Percentiles rank a stretch among this genome's conserved stretches.
Conservation (phyloP, 1,139 yeast genomes). For the Candida frijolesensis region DNA sequence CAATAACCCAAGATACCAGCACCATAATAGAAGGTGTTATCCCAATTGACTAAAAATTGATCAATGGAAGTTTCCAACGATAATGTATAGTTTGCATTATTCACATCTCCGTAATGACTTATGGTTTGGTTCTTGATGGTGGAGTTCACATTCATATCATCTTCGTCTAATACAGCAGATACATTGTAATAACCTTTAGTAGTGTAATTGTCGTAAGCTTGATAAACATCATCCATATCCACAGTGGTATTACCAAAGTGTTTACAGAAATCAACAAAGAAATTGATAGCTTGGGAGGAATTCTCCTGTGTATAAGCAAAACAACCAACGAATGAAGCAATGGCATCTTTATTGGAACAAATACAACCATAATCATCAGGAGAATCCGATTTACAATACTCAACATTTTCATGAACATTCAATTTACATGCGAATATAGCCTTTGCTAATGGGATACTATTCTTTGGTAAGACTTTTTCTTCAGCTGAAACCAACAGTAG, state of each 20-base stretch:
- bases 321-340: slow-evolving; percentile 21
- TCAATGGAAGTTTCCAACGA: slow-evolving; percentile 13
- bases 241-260: slow-evolving; percentile 15
- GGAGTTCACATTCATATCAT: slow-evolving; percentile 13
- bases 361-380: slow-evolving; percentile 13
- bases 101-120: background rate
- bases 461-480: background rate
- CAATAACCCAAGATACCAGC: slow-evolving; percentile 50
- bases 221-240: slow-evolving; percentile 18
- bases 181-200: slow-evolving; percentile 19
- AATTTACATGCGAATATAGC: slow-evolving; percentile 9
- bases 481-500: background rate
- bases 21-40: slow-evolving; percentile 50
- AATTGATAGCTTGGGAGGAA: slow-evolving; percentile 8
- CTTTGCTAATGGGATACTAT: slow-evolving; percentile 5
- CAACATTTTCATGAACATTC: slow-evolving; percentile 13
- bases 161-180: slow-evolving; percentile 22
- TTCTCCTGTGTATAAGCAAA: slow-evolving; percentile 7
- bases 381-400: slow-evolving; percentile 14
- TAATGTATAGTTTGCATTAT: slow-evolving; percentile 3
- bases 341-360: slow-evolving; percentile 17
- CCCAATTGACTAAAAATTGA: slow-evolving; percentile 34
- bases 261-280: slow-evolving; percentile 16
- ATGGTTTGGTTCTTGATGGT: no score
- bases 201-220: slow-evolving; percentile 21